A percentile compares a stretch with the other conserved stretches of the same genome.
phyloP scores from a whole-genome alignment of 495 filamentous ascomycete genomes.

The Aspergillus indologenus region DNA sequence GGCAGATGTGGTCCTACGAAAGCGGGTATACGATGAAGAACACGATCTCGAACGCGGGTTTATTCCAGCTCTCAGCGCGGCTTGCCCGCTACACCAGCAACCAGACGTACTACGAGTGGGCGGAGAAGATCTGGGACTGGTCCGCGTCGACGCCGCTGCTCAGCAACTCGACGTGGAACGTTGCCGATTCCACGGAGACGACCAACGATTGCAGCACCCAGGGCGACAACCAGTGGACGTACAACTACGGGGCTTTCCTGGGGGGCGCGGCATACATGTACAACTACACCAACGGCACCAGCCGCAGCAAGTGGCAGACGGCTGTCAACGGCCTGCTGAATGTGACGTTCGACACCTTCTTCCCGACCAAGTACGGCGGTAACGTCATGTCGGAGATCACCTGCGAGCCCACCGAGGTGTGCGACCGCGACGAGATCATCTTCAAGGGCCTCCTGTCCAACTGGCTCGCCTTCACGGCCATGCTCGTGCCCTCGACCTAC shows the following conservation, averaged over 20 bases:
- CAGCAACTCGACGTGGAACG: conserved; percentile 45
- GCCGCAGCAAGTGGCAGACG: conserved; percentile 49
- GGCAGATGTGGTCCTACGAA: conserved; percentile 45
- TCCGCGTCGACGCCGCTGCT: conserved; percentile 57
- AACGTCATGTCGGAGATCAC: conserved; percentile 61
- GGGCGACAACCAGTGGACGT: conserved; percentile 59
- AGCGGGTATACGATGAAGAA: conserved; percentile 57
- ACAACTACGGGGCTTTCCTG: conserved; percentile 64
- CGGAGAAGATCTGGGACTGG: conserved; percentile 68
- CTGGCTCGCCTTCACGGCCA: conserved; percentile 57
- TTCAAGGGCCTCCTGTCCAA: conserved; percentile 69
- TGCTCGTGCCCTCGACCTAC: conserved; percentile 61
- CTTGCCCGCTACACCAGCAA: conserved; percentile 71
- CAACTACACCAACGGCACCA: conserved; percentile 53
- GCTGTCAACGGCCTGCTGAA: conserved; percentile 56
- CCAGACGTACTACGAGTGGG: conserved; percentile 67
- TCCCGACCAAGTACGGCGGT: conserved; percentile 42
- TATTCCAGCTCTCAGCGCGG: conserved; percentile 69
- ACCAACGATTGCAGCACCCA: conserved; percentile 47
- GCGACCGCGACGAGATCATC: conserved; percentile 62
- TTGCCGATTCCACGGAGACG: conserved; percentile 52
- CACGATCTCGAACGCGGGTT: conserved; percentile 62
- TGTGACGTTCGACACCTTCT: conserved; percentile 52
- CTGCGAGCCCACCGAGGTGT: conserved; percentile 59
- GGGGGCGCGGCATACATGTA: conserved; percentile 67